phyloP scores from a whole-genome alignment of 257 asterid genomes.

The Solanum lycopersicoides region DNA sequence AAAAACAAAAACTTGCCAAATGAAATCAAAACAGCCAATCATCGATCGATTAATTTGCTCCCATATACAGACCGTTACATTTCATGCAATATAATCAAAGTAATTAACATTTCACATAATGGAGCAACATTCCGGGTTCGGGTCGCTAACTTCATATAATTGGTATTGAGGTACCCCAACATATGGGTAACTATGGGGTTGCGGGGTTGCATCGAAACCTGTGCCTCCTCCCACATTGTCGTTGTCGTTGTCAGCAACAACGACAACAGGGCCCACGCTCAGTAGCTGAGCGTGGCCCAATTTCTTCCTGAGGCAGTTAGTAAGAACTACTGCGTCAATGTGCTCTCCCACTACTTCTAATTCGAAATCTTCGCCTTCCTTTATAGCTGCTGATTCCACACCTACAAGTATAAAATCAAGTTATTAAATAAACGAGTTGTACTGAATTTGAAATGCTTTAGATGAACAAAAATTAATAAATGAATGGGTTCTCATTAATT shows the following conservation, averaged over 20 bases:
- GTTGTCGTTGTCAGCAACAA: not conserved
- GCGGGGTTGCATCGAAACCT: not conserved
- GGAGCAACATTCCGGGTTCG: not conserved
- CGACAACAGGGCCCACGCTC: not conserved
- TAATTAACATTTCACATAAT: not conserved
- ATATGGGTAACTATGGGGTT: not conserved
- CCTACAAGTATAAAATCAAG: not conserved
- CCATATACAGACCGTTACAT: not conserved
- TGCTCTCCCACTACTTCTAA: not conserved
- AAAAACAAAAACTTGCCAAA: not conserved
- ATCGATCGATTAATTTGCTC: not conserved
- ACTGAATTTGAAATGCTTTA: not conserved
- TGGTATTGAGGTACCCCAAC: not conserved
- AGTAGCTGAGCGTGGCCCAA: not conserved
- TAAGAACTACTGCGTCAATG: not conserved
- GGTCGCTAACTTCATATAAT: not conserved
- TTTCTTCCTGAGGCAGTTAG: not conserved
- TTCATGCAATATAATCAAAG: not conserved
- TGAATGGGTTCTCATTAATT: not conserved
- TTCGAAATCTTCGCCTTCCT: not conserved
- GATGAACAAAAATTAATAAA: not conserved
- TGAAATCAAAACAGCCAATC: not conserved
- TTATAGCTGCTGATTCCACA: not conserved
- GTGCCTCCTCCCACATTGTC: rapidly evolving
- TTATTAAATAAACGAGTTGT: not conserved